Percentiles rank a stretch among this genome's conserved stretches.
Conservation (phyloP, 1,284 basidiomycete species). For the Phellopilus nigrolimitatus region DNA sequence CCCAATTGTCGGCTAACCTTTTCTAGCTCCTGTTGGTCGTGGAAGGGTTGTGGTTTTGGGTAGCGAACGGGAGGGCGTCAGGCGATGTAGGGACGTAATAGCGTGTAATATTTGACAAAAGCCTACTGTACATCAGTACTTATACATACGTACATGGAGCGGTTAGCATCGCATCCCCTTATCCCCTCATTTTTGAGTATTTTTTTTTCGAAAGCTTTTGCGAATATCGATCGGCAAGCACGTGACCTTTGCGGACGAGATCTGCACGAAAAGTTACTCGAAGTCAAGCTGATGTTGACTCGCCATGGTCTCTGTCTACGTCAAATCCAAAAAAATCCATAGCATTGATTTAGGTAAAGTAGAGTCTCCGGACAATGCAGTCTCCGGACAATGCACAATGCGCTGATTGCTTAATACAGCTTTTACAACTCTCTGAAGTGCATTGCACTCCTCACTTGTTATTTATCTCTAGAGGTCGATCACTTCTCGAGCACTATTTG, state of each 20-base stretch:
- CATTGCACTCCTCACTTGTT: background rate
- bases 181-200: background rate
- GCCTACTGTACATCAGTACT: no score
- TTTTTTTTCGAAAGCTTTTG: constrained; percentile 4
- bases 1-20: background rate
- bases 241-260: background rate
- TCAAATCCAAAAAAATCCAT: background rate
- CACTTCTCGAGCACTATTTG: background rate
- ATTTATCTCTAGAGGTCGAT: background rate
- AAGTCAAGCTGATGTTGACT: background rate
- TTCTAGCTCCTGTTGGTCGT: no score
- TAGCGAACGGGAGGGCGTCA: background rate
- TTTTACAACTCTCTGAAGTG: background rate
- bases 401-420: background rate
- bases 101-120: no score
- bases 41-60: no score
- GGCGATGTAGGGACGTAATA: background rate
- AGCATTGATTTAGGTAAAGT: no score
- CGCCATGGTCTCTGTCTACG: background rate
- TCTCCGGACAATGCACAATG: no score
- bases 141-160: no score
- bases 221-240: no score
- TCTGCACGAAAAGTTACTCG: background rate
- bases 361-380: no score
- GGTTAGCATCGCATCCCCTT: no score